Conservation (phyloP, 805 yeast genomes). For the Candida sanyiensis region DNA sequence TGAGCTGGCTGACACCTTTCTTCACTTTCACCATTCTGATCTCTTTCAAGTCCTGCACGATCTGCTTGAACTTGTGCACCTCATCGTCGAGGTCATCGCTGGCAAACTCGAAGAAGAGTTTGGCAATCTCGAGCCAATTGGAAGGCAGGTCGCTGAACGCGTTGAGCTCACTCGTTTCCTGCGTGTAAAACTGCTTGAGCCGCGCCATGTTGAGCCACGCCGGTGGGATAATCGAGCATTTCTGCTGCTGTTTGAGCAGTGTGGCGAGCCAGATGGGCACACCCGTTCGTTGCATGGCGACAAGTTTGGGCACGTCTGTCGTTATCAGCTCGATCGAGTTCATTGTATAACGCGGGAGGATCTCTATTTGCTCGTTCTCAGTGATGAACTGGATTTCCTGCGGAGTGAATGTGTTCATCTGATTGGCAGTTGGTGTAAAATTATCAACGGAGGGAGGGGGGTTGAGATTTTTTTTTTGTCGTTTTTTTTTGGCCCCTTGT, state of each 20-base stretch:
- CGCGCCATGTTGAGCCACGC: slow-evolving; percentile 63
- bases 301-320: slow-evolving; percentile 48
- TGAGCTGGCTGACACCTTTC: slow-evolving; percentile 70
- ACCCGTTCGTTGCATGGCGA: slow-evolving; percentile 60
- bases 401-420: slow-evolving; percentile 56
- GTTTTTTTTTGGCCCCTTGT: background rate
- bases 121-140: slow-evolving; percentile 83
- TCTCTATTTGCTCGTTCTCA: slow-evolving; percentile 67
- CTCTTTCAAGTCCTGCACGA: slow-evolving; percentile 81
- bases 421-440: too few species aligned
- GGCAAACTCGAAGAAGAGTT: slow-evolving; percentile 59
- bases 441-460: background rate
- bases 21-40: slow-evolving; percentile 74
- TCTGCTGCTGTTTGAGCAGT: slow-evolving; percentile 73
- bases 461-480: slow-evolving; percentile 16
- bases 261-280: slow-evolving; percentile 89
- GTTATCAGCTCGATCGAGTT: slow-evolving; percentile 62
- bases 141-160: slow-evolving; percentile 72
- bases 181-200: slow-evolving; percentile 54
- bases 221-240: slow-evolving; percentile 83
- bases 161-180: slow-evolving; percentile 52
- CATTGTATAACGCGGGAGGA: slow-evolving; percentile 75
- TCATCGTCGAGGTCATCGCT: slow-evolving; percentile 75
- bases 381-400: slow-evolving; percentile 79
- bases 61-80: slow-evolving; percentile 59